Conservation (phyloP, 1,284 basidiomycete species). For the Cutaneotrichosporon arboriforme region DNA sequence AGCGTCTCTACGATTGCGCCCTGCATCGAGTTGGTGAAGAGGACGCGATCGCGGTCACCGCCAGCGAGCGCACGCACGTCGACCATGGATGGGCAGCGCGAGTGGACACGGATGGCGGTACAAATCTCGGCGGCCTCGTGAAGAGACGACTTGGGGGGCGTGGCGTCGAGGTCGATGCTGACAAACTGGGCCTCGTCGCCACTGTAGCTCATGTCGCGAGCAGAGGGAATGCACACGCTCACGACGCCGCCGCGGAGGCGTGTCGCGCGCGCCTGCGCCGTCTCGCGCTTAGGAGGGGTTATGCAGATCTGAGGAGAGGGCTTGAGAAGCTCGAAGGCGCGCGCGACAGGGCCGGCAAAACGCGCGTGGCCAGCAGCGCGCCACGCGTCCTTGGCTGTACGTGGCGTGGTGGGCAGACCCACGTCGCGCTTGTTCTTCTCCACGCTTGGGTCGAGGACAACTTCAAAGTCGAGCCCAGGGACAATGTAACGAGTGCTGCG, state of each 20-base stretch:
- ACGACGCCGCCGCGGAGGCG: neutral
- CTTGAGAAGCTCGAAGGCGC: conserved; percentile 34
- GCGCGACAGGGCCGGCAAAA: neutral
- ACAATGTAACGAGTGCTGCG: too few relatives aligned
- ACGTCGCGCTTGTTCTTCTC: too few relatives aligned
- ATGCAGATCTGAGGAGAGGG: conserved; percentile 29
- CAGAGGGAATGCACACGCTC: neutral
- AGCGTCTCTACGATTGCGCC: neutral
- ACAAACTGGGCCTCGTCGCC: neutral
- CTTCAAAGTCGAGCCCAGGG: too few relatives aligned
- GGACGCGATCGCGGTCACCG: neutral
- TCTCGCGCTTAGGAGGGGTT: neutral
- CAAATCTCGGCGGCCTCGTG: neutral
- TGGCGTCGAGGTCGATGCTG: neutral
- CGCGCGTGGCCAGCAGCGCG: neutral
- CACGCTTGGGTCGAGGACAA: too few relatives aligned
- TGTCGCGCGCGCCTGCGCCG: conserved; percentile 7
- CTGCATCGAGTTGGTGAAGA: neutral
- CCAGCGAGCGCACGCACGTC: neutral
- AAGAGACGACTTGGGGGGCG: neutral
- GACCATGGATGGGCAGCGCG: neutral
- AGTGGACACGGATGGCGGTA: neutral
- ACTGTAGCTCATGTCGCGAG: neutral
- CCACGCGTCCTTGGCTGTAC: neutral
- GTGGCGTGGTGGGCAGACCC: too few relatives aligned